Percentiles rank a stretch among this genome's conserved stretches.
phyloP scores from a whole-genome alignment of 2,329 filamentous ascomycete species.

The Arthrobotrys sphaeroides region DNA sequence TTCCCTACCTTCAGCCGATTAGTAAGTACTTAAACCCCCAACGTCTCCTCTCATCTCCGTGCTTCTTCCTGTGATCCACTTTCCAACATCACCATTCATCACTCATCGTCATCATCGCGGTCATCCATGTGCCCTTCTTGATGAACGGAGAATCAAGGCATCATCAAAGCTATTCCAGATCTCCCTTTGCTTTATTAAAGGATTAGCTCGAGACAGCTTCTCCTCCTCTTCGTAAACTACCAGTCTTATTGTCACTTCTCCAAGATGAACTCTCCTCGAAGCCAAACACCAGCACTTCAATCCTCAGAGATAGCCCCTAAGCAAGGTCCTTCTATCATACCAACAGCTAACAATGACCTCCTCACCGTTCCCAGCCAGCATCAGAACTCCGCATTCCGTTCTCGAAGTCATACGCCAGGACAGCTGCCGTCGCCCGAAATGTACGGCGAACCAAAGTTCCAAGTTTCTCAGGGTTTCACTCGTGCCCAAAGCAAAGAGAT shows the following conservation, averaged over 20 bases:
- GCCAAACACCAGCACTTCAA: not conserved
- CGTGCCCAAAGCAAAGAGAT: slow-evolving; percentile 16
- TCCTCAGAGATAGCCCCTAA: not conserved
- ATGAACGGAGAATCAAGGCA: not conserved
- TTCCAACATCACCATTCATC: not conserved
- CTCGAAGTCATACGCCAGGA: not conserved
- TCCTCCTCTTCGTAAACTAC: not conserved
- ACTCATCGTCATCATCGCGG: not conserved
- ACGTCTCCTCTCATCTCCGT: not conserved
- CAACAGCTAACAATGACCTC: not conserved
- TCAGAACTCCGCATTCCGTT: not conserved
- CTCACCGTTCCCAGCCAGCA: not conserved
- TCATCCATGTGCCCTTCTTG: not conserved
- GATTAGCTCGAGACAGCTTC: not conserved
- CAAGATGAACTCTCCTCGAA: not conserved
- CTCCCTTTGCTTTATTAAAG: not conserved
- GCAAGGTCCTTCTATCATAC: not conserved
- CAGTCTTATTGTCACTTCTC: too few relatives aligned
- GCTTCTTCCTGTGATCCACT: not conserved
- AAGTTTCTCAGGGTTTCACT: not conserved
- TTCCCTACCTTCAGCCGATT: not conserved
- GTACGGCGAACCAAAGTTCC: not conserved
- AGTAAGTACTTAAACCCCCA: not conserved
- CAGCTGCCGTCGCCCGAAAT: not conserved
- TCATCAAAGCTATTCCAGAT: not conserved